A percentile compares a stretch with the other conserved stretches of the same genome.
These are phyloP conservation scores for Ceratobasidium sp. DNA, from an alignment of 1,284 basidiomycete genomes.

Conservation along the genomic window DNA sequence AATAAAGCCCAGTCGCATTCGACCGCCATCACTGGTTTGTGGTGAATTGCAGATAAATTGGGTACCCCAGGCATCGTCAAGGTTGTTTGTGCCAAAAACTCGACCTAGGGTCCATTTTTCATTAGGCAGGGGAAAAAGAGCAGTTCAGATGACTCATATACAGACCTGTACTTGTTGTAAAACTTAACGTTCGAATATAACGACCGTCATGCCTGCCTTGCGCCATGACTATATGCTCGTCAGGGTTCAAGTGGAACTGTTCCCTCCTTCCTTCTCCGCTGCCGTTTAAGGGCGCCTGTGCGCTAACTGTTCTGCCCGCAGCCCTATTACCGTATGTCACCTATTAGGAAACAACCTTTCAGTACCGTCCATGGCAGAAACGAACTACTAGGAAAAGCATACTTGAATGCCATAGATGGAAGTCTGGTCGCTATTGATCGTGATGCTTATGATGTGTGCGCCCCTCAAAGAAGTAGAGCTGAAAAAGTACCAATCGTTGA, in stretches of 20 bases:
- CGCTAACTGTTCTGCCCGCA: too few species aligned
- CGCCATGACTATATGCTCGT: slow-evolving; percentile 18
- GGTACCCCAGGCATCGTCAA: not conserved
- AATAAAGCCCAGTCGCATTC: too few species aligned
- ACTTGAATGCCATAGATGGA: slow-evolving; percentile 34
- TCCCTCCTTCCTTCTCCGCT: not conserved
- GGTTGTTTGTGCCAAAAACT: not conserved
- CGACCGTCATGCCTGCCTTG: not conserved
- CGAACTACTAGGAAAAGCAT: not conserved
- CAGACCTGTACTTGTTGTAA: slow-evolving; percentile 17
- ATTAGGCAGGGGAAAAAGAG: not conserved
- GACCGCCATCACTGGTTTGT: too few species aligned
- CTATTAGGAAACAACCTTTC: not conserved
- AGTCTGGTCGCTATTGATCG: not conserved
- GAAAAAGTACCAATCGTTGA: slow-evolving; percentile 21
- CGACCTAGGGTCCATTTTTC: not conserved
- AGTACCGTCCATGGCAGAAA: too few species aligned
- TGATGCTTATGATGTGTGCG: slow-evolving; percentile 1
- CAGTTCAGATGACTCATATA: not conserved
- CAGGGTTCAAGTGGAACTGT: not conserved
- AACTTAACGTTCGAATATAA: not conserved
- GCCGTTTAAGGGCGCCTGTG: not conserved
- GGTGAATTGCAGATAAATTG: slow-evolving; percentile 3
- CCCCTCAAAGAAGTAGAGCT: not conserved
- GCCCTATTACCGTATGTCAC: not conserved